Evolutionary conservation across 1,139 yeast species (phyloP).

Genomic region (Kurtzmaniella quercitrusa): DNA sequence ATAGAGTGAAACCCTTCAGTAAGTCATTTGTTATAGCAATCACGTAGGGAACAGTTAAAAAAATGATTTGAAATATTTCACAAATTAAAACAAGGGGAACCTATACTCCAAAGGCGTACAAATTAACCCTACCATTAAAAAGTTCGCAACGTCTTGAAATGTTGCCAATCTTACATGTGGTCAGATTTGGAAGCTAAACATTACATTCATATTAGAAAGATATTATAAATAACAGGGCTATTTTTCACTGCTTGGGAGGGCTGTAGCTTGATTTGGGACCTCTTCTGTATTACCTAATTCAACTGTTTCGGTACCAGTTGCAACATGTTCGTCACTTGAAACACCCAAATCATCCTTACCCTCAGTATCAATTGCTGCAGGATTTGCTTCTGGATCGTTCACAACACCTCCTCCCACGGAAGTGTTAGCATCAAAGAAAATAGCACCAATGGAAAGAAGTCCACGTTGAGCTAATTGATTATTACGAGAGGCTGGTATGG

Average conservation of each 20-base stretch:
- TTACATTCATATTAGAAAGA: no score
- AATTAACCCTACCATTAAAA: no score
- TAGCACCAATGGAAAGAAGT: constrained; percentile 5
- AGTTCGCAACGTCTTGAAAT: no score
- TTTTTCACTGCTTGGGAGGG: not conserved
- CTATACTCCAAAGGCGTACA: no score
- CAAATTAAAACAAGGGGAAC: no score
- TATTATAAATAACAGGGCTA: no score
- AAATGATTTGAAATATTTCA: no score
- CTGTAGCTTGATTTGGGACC: not conserved
- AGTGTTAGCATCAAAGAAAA: not conserved
- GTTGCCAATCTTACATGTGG: no score
- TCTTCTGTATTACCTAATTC: not conserved
- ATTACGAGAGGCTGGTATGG: constrained; percentile 16
- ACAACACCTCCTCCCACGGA: not conserved
- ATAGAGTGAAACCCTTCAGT: no score
- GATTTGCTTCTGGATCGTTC: not conserved
- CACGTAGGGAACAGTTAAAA: no score
- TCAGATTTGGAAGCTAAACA: no score
- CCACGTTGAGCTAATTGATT: not conserved
- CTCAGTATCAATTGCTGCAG: not conserved
- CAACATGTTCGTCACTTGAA: not conserved
- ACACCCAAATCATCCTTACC: not conserved
- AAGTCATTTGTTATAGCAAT: no score
- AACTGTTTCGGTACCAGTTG: not conserved